Evolutionary conservation across 345 rosid genomes (phyloP).

Genomic region (Streptanthus diversifolius): DNA sequence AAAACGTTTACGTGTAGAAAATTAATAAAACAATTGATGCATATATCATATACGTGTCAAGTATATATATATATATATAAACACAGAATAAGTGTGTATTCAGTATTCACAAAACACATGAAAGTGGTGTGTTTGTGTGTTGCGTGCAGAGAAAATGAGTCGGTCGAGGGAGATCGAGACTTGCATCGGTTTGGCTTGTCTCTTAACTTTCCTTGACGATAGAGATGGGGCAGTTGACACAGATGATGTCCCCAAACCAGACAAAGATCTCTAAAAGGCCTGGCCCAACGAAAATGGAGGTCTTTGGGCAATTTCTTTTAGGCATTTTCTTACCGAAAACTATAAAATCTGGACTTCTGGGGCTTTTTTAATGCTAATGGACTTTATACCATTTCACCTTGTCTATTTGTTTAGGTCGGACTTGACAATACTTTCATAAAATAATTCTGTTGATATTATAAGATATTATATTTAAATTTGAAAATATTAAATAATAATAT

Average conservation of each 20-base stretch:
- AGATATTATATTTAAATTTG: background rate
- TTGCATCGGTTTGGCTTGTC: background rate
- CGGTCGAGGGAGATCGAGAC: background rate
- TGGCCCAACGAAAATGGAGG: background rate
- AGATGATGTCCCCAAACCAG: background rate
- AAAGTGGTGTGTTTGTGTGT: background rate
- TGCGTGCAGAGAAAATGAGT: background rate
- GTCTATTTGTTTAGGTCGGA: background rate
- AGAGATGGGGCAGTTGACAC: background rate
- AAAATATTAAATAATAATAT: no score
- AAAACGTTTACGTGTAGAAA: background rate
- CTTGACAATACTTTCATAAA: background rate
- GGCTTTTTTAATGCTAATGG: background rate
- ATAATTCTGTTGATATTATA: background rate
- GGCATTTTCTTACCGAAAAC: background rate
- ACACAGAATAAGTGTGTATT: constrained; percentile 5
- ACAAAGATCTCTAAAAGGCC: background rate
- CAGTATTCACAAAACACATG: background rate
- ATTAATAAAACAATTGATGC: background rate
- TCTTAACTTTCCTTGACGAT: background rate
- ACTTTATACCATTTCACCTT: background rate
- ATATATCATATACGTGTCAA: background rate
- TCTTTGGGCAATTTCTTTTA: background rate
- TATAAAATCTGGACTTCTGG: background rate
- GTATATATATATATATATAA: background rate